phyloP scores from a whole-genome alignment of 768 basidiomycete genomes.

The Termitomyces sp. region DNA sequence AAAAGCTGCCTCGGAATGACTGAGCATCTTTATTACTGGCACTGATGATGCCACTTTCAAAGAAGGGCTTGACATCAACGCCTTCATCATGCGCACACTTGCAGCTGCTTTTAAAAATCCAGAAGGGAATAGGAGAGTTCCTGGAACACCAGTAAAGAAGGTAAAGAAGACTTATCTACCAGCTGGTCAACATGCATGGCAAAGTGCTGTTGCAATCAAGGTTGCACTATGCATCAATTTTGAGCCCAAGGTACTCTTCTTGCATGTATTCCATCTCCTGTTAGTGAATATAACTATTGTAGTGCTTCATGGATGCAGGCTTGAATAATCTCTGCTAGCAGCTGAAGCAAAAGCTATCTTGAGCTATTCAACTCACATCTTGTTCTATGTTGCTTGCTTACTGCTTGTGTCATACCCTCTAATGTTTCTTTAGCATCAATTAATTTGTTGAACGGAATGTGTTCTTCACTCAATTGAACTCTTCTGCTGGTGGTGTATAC shows the following conservation, averaged over 20 bases:
- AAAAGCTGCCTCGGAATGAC: conserved; percentile 57
- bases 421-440: no score
- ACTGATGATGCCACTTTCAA: conserved; percentile 29
- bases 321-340: no score
- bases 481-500: no score
- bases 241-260: conserved; percentile 23
- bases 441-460: no score
- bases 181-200: conserved; percentile 64
- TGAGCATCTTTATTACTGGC: conserved; percentile 36
- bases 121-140: conserved; percentile 52
- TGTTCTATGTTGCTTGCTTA: no score
- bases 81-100: conserved; percentile 68
- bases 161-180: conserved; percentile 52
- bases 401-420: no score
- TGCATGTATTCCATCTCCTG: no score
- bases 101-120: conserved; percentile 46
- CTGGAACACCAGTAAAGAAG: conserved; percentile 79
- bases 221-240: conserved; percentile 47
- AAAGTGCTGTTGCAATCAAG: conserved; percentile 71
- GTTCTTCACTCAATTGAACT: no score
- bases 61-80: conserved; percentile 46
- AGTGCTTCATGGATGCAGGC: no score
- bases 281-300: no score
- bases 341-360: no score
- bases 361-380: no score